Evolutionary conservation across 768 basidiomycete species (phyloP), one percentile per base, ranked within the genome.

Genomic region (Leccinum pellstonianum): DNA sequence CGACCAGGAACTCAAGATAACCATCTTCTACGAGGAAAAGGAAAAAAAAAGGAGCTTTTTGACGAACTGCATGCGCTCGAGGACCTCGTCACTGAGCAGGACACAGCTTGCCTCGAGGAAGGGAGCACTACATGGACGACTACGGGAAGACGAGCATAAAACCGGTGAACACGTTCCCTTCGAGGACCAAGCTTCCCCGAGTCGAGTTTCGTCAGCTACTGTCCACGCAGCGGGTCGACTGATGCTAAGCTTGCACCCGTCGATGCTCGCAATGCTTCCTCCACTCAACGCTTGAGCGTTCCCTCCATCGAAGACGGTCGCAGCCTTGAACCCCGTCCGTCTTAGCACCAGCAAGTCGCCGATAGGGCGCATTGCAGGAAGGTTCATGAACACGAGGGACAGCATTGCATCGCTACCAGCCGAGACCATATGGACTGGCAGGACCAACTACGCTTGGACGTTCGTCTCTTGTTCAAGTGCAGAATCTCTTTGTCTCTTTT

Each of bases 401-500:
- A 37, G 35, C 14, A 37, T 37, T 38, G 37, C 38, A 8, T 38
- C 37, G 15, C 15, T 38, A 5, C 37, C 37, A 38, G 37, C 37
- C 7, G 38, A 38, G 38, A 38, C 2, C 29, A 9, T 9, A 29
- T 38, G 17, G 15, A 38, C 15, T 38, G 17, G 15, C 38, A 38
- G 15, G 38, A 14, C 15, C 15, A 38, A 38, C 9, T 38, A 38
- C 7, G 37, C 37, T 17, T 38, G 38, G 38, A 38, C 38, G 7
- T 51, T 5, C 85, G 92, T n/a, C 79, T 95, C 29, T 76, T 95
- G 23, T 95, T 90, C 81, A 98, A 98, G 77, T 86, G 95, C 47
- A 80, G 88, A 62, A 92, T 50, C 80, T 94, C 11, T 97, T 91
- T 84, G 38, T 94, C 48, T 80, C 86, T 5, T 81, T 88, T 50